Percentiles rank a stretch among this genome's conserved stretches.
phyloP scores from a whole-genome alignment of 352 stramenopile genomes.

The Phytophthora sp. region DNA sequence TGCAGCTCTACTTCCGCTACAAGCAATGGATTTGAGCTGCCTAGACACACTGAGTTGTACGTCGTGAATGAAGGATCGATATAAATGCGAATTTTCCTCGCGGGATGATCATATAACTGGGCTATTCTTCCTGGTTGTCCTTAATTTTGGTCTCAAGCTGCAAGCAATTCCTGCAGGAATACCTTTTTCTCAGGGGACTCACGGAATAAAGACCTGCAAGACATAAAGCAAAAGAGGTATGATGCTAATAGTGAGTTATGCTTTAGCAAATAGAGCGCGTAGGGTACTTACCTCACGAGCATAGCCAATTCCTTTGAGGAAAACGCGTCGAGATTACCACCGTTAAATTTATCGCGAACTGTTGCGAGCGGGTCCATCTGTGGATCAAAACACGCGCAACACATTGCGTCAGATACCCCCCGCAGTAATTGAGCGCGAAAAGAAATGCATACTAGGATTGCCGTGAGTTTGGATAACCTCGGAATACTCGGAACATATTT shows the following conservation, averaged over 20 bases:
- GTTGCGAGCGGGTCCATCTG: constrained; percentile 69
- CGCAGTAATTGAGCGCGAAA: background rate
- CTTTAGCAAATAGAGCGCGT: background rate
- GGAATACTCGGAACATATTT: constrained; percentile 55
- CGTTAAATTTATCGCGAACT: constrained; percentile 62
- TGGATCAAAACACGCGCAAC: background rate
- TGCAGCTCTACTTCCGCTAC: constrained; percentile 86
- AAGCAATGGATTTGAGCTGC: constrained; percentile 82
- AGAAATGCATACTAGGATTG: constrained; percentile 50
- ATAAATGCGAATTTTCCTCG: background rate
- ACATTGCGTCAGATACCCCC: constrained; percentile 10
- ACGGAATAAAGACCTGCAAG: constrained; percentile 60
- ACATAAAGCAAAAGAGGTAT: constrained; percentile 6
- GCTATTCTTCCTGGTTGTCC: background rate
- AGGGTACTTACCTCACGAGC: constrained; percentile 51
- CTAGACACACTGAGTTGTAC: background rate
- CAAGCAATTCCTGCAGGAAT: constrained; percentile 45
- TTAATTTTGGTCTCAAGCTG: constrained; percentile 11
- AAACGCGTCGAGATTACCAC: constrained; percentile 49
- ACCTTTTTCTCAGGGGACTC: constrained; percentile 63
- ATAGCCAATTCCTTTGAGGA: constrained; percentile 48
- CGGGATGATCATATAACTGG: constrained; percentile 4
- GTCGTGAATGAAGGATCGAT: background rate
- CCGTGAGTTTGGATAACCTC: constrained; percentile 56
- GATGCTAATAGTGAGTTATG: constrained; percentile 1